Evolutionary conservation across 148 eudicot species (phyloP), one percentile per base, ranked within the genome.

Genomic region (Dysphania ambrosioides): DNA sequence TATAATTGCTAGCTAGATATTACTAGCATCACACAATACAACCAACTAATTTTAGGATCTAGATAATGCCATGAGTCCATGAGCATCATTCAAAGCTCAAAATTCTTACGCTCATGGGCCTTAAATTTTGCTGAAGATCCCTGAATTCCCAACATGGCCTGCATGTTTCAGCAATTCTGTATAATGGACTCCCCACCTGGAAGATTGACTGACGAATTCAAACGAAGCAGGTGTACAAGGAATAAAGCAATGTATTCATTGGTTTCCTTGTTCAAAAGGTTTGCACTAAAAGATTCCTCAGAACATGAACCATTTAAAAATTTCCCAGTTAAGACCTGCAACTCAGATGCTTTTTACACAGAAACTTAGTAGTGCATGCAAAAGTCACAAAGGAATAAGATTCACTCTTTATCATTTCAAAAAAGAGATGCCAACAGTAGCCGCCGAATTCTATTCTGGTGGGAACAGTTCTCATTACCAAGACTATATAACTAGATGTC

Each of bases 51-150:
- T 13, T 16, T 47, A 15, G 53, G 53, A 15, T 47, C n/a, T n/a
- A n/a, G 4, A 3, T 41, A 15, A 0, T 47, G 19, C 19, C 1
- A 47, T 2, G n/a, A 47, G 13, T 13, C 53, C 5, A 15, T 47
- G 53, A 47, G 18, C 53, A 16, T 21, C 58, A 53, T n/a, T n/a
- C 24, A 19, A 53, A 21, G 77, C 29, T 66, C 41, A 2, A 78
- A 71, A 53, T 72, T 59, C 72, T 49, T 59, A 23, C 66, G 81
- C 35, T n/a, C n/a, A n/a, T n/a, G n/a, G n/a, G n/a, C n/a, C n/a
- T n/a, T n/a, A n/a, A n/a, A n/a, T 58, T 79, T 55, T 60, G 36
- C 24, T 60, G n/a, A 24, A 79, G 73, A 72, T 1, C 53, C 53
- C 53, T 16, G 1, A 18, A 47, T 5, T 2, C 40, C 40, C 53